Evolutionary conservation across 2,329 filamentous ascomycete genomes (phyloP).

Genomic region (Gliomastix tumulicola): DNA sequence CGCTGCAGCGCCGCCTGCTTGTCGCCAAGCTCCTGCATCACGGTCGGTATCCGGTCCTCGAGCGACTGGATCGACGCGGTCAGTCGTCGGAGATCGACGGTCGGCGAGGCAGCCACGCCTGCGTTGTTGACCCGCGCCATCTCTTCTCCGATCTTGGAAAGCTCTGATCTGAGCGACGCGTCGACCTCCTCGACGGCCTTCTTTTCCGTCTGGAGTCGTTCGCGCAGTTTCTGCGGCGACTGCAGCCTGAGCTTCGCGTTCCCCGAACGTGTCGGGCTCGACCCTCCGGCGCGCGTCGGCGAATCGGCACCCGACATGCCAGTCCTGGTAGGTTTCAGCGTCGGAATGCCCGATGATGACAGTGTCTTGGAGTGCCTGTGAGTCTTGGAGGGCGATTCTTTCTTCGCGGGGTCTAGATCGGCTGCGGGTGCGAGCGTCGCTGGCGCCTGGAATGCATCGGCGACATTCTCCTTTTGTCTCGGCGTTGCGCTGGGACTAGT

Average conservation of each 20-base stretch:
- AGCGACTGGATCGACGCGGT: constrained; percentile 55
- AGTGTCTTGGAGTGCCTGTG: constrained; percentile 39
- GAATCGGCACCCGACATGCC: constrained; percentile 15
- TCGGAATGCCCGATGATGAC: constrained; percentile 48
- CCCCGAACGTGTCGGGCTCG: constrained; percentile 10
- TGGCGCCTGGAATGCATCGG: constrained; percentile 13
- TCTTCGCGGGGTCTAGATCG: constrained; percentile 6
- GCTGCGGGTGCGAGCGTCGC: constrained; percentile 9
- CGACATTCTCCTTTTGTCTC: constrained; percentile 42
- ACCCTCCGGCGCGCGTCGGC: constrained; percentile 15
- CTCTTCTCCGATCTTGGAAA: constrained; percentile 75
- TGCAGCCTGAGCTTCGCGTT: constrained; percentile 58
- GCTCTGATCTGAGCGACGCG: constrained; percentile 62
- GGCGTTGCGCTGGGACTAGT: constrained; percentile 34
- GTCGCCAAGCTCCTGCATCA: constrained; percentile 51
- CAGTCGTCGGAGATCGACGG: constrained; percentile 40
- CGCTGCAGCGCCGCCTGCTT: constrained; percentile 58
- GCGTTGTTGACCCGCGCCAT: constrained; percentile 52
- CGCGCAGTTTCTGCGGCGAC: constrained; percentile 69
- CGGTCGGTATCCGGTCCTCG: constrained; percentile 56
- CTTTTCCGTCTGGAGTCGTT: constrained; percentile 79
- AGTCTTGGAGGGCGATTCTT: constrained; percentile 14
- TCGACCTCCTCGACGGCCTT: constrained; percentile 65
- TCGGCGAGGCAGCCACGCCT: constrained; percentile 16
- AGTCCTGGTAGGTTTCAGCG: constrained; percentile 32